Evolutionary conservation across 768 basidiomycete genomes (phyloP).

Genomic region (Thelephora ganbajun): DNA sequence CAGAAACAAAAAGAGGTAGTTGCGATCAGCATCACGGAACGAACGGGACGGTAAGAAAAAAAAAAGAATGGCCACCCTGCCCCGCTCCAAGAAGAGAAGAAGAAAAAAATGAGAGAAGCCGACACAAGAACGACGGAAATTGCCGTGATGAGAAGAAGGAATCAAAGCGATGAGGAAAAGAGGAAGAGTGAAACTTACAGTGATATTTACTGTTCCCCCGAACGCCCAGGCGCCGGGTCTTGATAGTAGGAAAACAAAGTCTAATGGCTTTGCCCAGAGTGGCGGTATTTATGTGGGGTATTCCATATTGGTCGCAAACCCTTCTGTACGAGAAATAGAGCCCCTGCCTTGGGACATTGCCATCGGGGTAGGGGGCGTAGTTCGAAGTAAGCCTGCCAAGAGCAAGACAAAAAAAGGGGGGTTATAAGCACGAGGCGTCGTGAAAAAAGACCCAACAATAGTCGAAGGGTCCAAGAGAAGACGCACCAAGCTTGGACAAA

Average conservation of each 20-base stretch:
- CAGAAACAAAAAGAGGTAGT: no score
- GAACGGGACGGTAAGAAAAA: no score
- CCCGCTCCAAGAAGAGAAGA: constrained; percentile 2
- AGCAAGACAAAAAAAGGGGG: constrained; percentile 2
- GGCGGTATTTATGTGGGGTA: constrained; percentile 91
- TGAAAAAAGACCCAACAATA: constrained; percentile 9
- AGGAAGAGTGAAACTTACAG: constrained; percentile 38
- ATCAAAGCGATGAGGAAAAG: constrained; percentile 17
- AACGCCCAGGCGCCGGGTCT: constrained; percentile 84
- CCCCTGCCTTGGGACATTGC: constrained; percentile 87
- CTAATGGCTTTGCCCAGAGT: constrained; percentile 91
- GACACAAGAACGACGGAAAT: constrained; percentile 11
- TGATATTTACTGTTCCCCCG: constrained; percentile 95
- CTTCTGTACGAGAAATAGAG: constrained; percentile 88
- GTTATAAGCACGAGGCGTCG: constrained; percentile 8
- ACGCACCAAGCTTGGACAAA: constrained; percentile 86
- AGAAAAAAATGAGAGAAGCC: constrained; percentile 14
- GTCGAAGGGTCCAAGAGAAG: constrained; percentile 5
- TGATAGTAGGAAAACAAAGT: constrained; percentile 88
- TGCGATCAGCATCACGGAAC: no score
- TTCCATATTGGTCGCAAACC: constrained; percentile 85
- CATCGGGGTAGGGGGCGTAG: constrained; percentile 84
- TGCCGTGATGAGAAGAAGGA: constrained; percentile 10
- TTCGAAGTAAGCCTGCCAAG: constrained; percentile 65
- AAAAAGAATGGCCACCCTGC: no score